Percentiles rank a stretch among this genome's conserved stretches.
These are phyloP conservation scores for Blastobotrys robertii DNA, from an alignment of 805 yeast species.

Conservation along the genomic window DNA sequence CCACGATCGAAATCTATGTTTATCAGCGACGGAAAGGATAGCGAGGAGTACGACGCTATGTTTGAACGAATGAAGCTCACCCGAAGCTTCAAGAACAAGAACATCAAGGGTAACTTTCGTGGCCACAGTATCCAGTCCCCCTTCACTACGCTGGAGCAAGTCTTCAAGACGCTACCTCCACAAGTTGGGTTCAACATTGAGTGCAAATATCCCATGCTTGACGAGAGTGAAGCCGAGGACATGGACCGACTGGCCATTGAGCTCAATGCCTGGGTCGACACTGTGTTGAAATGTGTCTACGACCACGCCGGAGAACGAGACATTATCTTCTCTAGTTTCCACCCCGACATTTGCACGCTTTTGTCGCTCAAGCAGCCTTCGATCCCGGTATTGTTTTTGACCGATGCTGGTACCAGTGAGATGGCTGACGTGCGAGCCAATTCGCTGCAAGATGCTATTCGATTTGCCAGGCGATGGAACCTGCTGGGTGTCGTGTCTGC, in stretches of 20 bases:
- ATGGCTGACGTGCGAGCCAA: conserved; percentile 89
- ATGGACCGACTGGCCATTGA: conserved; percentile 80
- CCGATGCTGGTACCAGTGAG: conserved; percentile 74
- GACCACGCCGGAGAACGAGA: conserved; percentile 74
- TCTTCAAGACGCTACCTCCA: conserved; percentile 70
- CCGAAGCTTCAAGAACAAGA: conserved; percentile 76
- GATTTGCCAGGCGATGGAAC: conserved; percentile 88
- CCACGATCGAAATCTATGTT: background rate
- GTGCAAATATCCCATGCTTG: conserved; percentile 90
- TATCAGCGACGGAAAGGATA: conserved; percentile 25
- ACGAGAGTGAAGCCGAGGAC: conserved; percentile 81
- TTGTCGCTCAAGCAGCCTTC: conserved; percentile 87
- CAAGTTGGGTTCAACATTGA: conserved; percentile 91
- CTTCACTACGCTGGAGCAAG: conserved; percentile 79
- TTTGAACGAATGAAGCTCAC: conserved; percentile 71
- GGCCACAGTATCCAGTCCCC: conserved; percentile 86
- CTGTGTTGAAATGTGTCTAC: conserved; percentile 69
- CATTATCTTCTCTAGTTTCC: conserved; percentile 84
- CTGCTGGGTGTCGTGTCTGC: conserved; percentile 86
- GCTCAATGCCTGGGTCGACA: conserved; percentile 80
- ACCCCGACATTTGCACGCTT: conserved; percentile 84
- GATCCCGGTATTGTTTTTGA: conserved; percentile 80
- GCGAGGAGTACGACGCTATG: conserved; percentile 19
- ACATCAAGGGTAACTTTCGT: conserved; percentile 86
- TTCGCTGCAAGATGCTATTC: conserved; percentile 79